Evolutionary conservation across 2,329 filamentous ascomycete species (phyloP).

Genomic region (Cytospora chrysosperma): DNA sequence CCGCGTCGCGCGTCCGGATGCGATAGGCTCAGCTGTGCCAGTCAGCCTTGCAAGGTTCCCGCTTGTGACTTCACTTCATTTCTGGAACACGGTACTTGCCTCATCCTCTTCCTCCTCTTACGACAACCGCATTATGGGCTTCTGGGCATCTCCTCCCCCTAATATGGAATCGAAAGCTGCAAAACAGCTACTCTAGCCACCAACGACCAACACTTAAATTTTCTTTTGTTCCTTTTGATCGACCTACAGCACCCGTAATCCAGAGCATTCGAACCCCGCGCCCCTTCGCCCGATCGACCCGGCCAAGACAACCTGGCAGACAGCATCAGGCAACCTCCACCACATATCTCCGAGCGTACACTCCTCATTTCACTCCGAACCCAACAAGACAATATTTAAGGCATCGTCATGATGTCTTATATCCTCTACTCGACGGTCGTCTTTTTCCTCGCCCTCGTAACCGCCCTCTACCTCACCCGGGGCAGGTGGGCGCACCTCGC

Average conservation of each 20-base stretch:
- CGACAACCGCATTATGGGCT: conserved; percentile 6
- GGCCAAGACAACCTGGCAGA: neutral
- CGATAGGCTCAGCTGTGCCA: conserved; percentile 8
- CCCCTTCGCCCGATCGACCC: conserved; percentile 10
- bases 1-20: conserved; percentile 12
- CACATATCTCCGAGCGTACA: neutral
- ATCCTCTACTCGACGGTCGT: conserved; percentile 77
- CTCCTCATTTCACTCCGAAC: neutral
- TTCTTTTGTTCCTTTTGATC: conserved; percentile 12
- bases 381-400: neutral
- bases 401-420: conserved; percentile 63
- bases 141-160: conserved; percentile 8
- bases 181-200: neutral
- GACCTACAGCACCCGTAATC: neutral
- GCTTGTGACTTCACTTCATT: conserved; percentile 10
- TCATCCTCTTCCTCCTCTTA: conserved; percentile 9
- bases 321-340: conserved; percentile 3
- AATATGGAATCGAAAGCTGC: conserved; percentile 12
- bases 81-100: neutral
- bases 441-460: conserved; percentile 67
- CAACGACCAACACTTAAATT: neutral
- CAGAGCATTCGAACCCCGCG: neutral
- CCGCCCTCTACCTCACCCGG: conserved; percentile 79
- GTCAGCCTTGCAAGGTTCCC: conserved; percentile 9
- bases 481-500: conserved; percentile 71